Base-by-base conservation (phyloP, 2,329 filamentous ascomycete genomes). In the Paecilomyces formosus region DNA sequence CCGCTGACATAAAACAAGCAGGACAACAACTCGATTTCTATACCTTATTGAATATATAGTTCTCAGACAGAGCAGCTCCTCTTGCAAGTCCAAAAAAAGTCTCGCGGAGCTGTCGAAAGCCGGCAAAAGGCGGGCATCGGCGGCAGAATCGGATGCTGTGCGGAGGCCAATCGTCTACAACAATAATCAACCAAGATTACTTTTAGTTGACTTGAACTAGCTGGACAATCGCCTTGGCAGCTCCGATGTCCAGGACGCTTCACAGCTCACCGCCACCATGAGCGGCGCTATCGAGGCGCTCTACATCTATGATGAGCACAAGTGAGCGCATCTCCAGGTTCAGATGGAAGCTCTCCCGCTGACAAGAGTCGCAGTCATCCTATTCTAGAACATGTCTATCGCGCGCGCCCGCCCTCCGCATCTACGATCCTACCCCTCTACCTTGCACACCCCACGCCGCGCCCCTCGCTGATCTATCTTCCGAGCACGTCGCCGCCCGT, bases 261-360 rank as follows among this genome's bases (percentile, higher is more conserved):
- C 52, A 50, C 33, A 60, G 22, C 33, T n/a, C 54, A 24, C 59
- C 60, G 63, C 59, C 71, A 86, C 76, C 73, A 93, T 92, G 89
- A 90, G 84, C 79, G 86, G 90, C 78, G 86, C 89, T 72, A 89
- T 99, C 71, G 93, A 97, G 81, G 94, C 93, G 72, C 82, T 99
- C 70, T 93, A 97, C 80, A 92, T 99, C 73, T 97, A 89, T 76
- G 92, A 97, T 84, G 92, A 97, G 80, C 86, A 92, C 78, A 91
- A 92, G 92, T 96, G 79, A 70, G 83, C 66, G n/a, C 28, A 5
- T 54, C 58, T 52, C 30, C 18, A 55, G 49, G 28, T 45, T 18
- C n/a, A n/a, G n/a, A 18, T 45, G 15, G 8, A 45, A 45, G 8
- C 39, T 21, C 8, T 31, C 8, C 39, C n/a, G n/a, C 30, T 60